These are phyloP conservation scores for Phytophthora gonapodyides DNA, from an alignment of 352 stramenopile species.

Conservation along the genomic window DNA sequence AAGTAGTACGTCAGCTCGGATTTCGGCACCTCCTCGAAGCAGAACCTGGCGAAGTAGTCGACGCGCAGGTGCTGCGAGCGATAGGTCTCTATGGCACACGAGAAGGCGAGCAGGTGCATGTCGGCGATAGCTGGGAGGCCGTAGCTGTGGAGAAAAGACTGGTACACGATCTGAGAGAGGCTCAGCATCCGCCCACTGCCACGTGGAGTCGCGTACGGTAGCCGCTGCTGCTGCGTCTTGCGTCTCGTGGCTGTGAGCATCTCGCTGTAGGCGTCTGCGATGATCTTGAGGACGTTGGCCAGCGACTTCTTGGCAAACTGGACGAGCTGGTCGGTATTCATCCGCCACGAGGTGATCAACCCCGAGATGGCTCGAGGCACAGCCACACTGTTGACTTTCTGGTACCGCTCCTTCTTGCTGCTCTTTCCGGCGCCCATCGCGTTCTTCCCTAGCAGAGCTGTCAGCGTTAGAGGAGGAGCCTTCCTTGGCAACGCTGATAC, in stretches of 20 bases:
- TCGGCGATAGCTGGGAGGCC: slow-evolving; percentile 76
- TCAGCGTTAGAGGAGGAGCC: slow-evolving; percentile 51
- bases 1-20: slow-evolving; percentile 63
- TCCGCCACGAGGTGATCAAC: slow-evolving; percentile 82
- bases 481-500: slow-evolving; percentile 25
- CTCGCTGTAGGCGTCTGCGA: slow-evolving; percentile 76
- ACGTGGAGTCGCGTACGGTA: slow-evolving; percentile 26
- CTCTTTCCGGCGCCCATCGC: slow-evolving; percentile 13
- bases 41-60: slow-evolving; percentile 76
- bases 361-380: slow-evolving; percentile 67
- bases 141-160: slow-evolving; percentile 85
- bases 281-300: slow-evolving; percentile 63
- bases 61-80: slow-evolving; percentile 70
- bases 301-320: slow-evolving; percentile 84
- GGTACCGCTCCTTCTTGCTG: slow-evolving; percentile 63
- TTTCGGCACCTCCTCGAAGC: slow-evolving; percentile 71
- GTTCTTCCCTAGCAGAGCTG: slow-evolving; percentile 48
- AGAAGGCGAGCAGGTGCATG: slow-evolving; percentile 79
- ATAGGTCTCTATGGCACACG: slow-evolving; percentile 69
- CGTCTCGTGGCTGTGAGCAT: slow-evolving; percentile 62
- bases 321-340: slow-evolving; percentile 79
- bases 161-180: slow-evolving; percentile 78
- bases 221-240: slow-evolving; percentile 43
- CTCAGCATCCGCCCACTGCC: slow-evolving; percentile 43
- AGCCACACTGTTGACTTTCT: slow-evolving; percentile 71